phyloP scores from a whole-genome alignment of 2,329 filamentous ascomycete genomes.

The Sordariomycetes sp. region DNA sequence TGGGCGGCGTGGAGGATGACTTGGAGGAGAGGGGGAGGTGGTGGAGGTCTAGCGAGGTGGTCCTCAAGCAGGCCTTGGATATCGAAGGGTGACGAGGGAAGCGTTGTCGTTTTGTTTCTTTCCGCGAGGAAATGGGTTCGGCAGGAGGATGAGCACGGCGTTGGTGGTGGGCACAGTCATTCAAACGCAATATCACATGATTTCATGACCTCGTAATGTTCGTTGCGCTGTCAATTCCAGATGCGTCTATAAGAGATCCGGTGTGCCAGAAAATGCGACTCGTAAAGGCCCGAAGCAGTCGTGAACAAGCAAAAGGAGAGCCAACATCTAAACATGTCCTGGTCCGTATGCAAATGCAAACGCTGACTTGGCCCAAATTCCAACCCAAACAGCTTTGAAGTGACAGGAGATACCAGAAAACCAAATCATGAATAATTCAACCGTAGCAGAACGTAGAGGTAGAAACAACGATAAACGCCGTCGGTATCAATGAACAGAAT shows the following conservation, averaged over 20 bases:
- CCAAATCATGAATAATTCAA: not conserved
- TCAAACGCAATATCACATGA: not conserved
- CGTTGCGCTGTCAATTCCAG: not conserved
- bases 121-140: not conserved
- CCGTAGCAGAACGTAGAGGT: not conserved
- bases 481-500: no score
- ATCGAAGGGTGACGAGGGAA: constrained; percentile 26
- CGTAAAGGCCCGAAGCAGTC: not conserved
- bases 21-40: constrained; percentile 66
- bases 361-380: not conserved
- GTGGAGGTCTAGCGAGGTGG: constrained; percentile 59
- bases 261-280: not conserved
- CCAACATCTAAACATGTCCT: not conserved
- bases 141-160: not conserved
- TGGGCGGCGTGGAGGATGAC: constrained; percentile 59
- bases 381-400: not conserved
- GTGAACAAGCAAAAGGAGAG: not conserved
- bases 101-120: not conserved
- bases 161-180: not conserved
- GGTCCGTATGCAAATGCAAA: not conserved
- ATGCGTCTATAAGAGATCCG: not conserved
- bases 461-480: not conserved
- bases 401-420: not conserved
- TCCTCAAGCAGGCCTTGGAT: constrained; percentile 52
- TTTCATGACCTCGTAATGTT: not conserved